Conservation (phyloP, 2,329 filamentous ascomycete genomes). For the Mycosphaerella sp. region DNA sequence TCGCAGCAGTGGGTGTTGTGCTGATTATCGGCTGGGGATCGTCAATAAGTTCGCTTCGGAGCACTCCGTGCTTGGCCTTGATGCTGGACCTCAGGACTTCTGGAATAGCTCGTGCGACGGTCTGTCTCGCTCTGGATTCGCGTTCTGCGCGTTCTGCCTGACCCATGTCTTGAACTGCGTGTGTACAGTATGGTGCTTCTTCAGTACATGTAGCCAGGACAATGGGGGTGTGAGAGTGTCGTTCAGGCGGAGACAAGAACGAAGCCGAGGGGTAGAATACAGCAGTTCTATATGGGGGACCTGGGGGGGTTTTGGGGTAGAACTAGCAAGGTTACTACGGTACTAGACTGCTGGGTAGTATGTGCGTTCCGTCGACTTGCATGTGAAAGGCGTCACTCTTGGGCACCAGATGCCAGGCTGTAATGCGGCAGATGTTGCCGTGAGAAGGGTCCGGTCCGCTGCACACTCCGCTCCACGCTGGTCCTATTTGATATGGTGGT, state of each 20-base stretch:
- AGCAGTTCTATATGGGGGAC: too few relatives aligned
- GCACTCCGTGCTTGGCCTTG: slow-evolving; percentile 51
- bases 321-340: too few relatives aligned
- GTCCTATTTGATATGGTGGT: too few relatives aligned
- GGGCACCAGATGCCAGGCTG: slow-evolving; percentile 12
- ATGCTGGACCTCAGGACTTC: slow-evolving; percentile 49
- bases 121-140: slow-evolving; percentile 41
- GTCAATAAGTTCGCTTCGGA: slow-evolving; percentile 47
- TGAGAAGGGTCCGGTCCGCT: slow-evolving; percentile 1
- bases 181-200: neutral
- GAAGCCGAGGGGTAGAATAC: neutral
- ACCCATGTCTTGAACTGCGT: slow-evolving; percentile 13
- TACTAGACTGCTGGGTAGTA: too few relatives aligned
- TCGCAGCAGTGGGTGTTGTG: slow-evolving; percentile 13
- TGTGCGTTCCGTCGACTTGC: slow-evolving; percentile 14
- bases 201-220: neutral
- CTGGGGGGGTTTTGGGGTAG: too few relatives aligned
- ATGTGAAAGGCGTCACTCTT: slow-evolving; percentile 10
- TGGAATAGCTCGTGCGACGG: slow-evolving; percentile 56
- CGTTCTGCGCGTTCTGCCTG: slow-evolving; percentile 25
- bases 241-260: slow-evolving; percentile 6
- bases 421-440: slow-evolving; percentile 10
- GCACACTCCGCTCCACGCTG: too few relatives aligned
- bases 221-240: slow-evolving; percentile 2
- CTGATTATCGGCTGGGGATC: slow-evolving; percentile 33